Evolutionary conservation across 306 rosid genomes (phyloP).

Genomic region (Chamaecrista fasciculata): DNA sequence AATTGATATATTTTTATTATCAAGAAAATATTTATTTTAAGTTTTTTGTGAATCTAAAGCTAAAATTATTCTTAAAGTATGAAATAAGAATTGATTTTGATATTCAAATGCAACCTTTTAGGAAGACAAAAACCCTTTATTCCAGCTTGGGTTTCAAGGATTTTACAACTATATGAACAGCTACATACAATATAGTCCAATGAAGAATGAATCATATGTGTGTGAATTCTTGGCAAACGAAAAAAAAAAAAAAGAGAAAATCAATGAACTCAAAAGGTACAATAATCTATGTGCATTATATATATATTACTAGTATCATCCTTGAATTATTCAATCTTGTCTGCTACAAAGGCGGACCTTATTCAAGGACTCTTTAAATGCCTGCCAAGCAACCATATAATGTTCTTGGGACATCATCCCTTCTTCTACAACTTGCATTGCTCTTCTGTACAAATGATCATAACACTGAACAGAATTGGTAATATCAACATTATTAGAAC

Average conservation of each 20-base stretch:
- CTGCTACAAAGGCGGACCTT: conserved; percentile 76
- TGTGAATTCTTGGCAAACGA: background rate
- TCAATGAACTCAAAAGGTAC: conserved; percentile 8
- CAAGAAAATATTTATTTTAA: no score
- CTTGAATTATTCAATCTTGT: conserved; percentile 43
- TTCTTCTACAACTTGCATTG: conserved; percentile 88
- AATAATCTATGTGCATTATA: conserved; percentile 29
- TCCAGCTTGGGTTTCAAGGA: no score
- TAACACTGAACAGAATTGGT: conserved; percentile 90
- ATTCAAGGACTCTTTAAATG: conserved; percentile 83
- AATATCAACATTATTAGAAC: conserved; percentile 65
- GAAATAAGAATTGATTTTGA: no score
- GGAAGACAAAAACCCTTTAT: no score
- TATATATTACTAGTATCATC: conserved; percentile 26
- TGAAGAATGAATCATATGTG: background rate
- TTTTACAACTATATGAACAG: no score
- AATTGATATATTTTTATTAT: no score
- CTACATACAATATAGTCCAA: no score
- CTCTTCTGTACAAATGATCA: conserved; percentile 88
- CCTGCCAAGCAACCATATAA: conserved; percentile 86
- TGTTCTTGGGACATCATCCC: conserved; percentile 87
- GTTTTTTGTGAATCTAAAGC: no score
- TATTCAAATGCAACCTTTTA: no score
- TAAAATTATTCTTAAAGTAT: no score
- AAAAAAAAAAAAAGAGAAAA: conserved; percentile 21